Conservation (phyloP, 208 protist species). For the Leishmania tropica region DNA sequence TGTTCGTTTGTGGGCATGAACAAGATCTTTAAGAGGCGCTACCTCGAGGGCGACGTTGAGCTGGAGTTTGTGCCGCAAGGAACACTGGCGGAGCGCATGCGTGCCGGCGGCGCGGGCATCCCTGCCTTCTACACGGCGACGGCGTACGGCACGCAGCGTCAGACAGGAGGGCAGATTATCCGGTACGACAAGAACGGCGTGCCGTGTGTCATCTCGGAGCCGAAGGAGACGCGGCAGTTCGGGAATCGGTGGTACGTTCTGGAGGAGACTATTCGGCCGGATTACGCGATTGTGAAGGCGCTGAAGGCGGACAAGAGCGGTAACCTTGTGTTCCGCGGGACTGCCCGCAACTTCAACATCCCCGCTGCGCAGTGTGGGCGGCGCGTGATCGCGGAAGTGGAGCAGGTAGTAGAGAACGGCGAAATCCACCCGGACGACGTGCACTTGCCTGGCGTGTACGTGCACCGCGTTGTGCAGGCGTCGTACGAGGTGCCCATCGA, state of each 20-base stretch:
- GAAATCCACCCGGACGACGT: constrained; percentile 94
- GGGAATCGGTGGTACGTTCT: constrained; percentile 92
- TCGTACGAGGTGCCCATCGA: constrained; percentile 59
- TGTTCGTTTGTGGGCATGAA: constrained; percentile 98
- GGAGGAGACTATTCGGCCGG: constrained; percentile 90
- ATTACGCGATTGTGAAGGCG: constrained; percentile 95
- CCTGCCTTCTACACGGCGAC: constrained; percentile 98
- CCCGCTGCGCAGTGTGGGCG: constrained; percentile 87
- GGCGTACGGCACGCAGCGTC: constrained; percentile 92
- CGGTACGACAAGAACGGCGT: constrained; percentile 91
- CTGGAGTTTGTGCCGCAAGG: constrained; percentile 97
- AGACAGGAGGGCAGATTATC: constrained; percentile 92
- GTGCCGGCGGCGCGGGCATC: constrained; percentile 96
- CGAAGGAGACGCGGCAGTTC: constrained; percentile 90
- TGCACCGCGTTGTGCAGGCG: constrained; percentile 90
- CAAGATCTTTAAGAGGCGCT: constrained; percentile 94
- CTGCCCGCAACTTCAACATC: constrained; percentile 96
- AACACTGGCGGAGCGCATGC: constrained; percentile 94
- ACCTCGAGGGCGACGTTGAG: constrained; percentile 95
- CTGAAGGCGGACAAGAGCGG: constrained; percentile 93
- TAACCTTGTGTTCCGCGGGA: constrained; percentile 90
- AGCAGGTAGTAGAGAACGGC: constrained; percentile 95
- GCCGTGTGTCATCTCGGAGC: constrained; percentile 66
- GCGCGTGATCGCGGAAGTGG: constrained; percentile 95
- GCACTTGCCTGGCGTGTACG: constrained; percentile 95